A percentile compares a stretch with the other conserved stretches of the same genome.
phyloP scores from a whole-genome alignment of 78 protist genomes.

The Dictyostelium firmibasis region DNA sequence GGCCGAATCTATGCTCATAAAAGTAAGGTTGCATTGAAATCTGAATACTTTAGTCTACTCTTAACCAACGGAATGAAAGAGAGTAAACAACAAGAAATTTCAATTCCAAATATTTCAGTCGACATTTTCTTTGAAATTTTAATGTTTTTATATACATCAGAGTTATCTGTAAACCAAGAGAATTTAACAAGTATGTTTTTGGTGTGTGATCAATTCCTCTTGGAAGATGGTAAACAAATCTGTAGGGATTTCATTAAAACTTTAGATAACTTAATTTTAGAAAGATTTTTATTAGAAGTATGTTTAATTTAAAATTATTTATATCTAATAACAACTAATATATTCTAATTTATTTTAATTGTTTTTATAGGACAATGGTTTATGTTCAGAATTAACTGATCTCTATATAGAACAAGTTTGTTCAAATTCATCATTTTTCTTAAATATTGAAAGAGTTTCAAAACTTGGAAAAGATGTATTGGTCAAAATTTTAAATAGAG shows the following conservation, averaged over 20 bases:
- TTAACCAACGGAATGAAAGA: conserved; percentile 75
- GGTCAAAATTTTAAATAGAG: background rate
- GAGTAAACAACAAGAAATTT: conserved; percentile 56
- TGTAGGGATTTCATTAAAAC: conserved; percentile 31
- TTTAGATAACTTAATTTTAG: conserved; percentile 25
- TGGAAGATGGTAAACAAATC: conserved; percentile 64
- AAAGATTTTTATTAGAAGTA: conserved; percentile 49
- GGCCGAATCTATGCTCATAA: conserved; percentile 51
- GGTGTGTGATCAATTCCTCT: conserved; percentile 68
- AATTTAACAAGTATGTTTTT: conserved; percentile 18
- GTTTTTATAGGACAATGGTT: background rate
- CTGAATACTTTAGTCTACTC: conserved; percentile 45
- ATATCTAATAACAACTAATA: too few relatives aligned
- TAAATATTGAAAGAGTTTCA: conserved; percentile 37
- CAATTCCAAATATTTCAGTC: conserved; percentile 52
- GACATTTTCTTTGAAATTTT: conserved; percentile 47
- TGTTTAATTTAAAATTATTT: background rate
- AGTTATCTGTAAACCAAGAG: conserved; percentile 18
- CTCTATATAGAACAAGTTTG: conserved; percentile 45
- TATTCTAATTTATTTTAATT: background rate
- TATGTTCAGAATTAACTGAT: conserved; percentile 42
- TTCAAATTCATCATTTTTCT: conserved; percentile 26
- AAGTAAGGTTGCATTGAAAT: background rate
- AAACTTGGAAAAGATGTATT: conserved; percentile 39
- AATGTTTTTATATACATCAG: conserved; percentile 42